These are phyloP conservation scores for Debaryomycetaceae sp. DNA, from an alignment of 1,139 yeast species.

Conservation along the genomic window DNA sequence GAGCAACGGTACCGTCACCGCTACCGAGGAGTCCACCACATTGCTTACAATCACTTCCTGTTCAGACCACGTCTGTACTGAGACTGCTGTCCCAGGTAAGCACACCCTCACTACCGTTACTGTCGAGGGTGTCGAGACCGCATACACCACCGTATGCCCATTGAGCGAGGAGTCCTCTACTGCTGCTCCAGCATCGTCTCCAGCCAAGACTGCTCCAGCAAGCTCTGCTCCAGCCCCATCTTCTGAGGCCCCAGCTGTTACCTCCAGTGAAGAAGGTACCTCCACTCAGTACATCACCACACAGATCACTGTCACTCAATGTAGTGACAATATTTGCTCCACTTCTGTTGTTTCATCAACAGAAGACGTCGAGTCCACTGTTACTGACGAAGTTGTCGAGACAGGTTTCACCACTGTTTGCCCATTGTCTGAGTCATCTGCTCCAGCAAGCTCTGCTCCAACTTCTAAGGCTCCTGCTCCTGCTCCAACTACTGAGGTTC, in stretches of 20 bases:
- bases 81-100: constrained; percentile 21
- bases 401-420: neutral
- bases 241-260: constrained; percentile 5
- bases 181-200: constrained; percentile 11
- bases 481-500: constrained; percentile 6
- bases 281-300: constrained; percentile 5
- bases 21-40: constrained; percentile 13
- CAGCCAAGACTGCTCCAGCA: constrained; percentile 3
- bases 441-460: constrained; percentile 20
- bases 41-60: constrained; percentile 18
- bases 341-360: constrained; percentile 21
- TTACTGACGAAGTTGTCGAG: constrained; percentile 4
- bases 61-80: constrained; percentile 21
- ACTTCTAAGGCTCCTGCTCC: constrained; percentile 28
- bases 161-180: constrained; percentile 19
- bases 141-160: neutral
- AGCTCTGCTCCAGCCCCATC: constrained; percentile 10
- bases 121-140: constrained; percentile 10
- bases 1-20: constrained; percentile 4
- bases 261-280: constrained; percentile 9
- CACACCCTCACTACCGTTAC: constrained; percentile 15
- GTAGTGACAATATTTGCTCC: constrained; percentile 24
- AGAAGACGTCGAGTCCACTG: constrained; percentile 4
- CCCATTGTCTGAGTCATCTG: constrained; percentile 14
- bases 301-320: constrained; percentile 13